Base-by-base conservation (phyloP, 345 rosid species). In the Aethionema arabicum region DNA sequence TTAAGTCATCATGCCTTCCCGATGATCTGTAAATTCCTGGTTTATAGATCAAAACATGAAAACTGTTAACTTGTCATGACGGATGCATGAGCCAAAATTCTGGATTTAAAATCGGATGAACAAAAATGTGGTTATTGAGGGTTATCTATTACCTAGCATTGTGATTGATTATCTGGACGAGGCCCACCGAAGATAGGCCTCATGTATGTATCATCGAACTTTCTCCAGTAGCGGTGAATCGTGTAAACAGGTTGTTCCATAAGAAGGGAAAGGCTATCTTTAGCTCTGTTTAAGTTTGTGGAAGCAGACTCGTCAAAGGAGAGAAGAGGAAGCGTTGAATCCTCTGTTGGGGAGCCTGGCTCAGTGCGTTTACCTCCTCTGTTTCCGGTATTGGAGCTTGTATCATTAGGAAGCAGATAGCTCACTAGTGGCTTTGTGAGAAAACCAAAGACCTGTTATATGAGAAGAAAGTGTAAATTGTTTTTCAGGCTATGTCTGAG, bases 121-220 rank as follows among this genome's bases (percentile, higher is more conserved):
- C 30, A 47, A 36, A 13, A 10, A 47, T 32, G 36, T 12, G 7
- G 51, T 30, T 60, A 5, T 15, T 11, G 12, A 57, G 9, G 15
- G 6, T n/a, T 39, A 16, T 39, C 9, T 13, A 7, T 41, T 41
- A 36, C 67, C 74, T 80, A 81, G 76, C 90, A 82, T 52, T 75
- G 77, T 9, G 76, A 62, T 35, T 7, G 77, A 64, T 30, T 27
- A 57, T 55, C 63, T 52, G 5, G 65, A 44, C 8, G 55, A 51
- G 96, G 83, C 54, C 93, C 96, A 12, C 96, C 96, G 3, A 92
- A 92, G 38, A 83, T 43, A 9, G 98, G 98, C 62, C 95, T 85
- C 98, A 92, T 88, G 74, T 86, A 86, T 10, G 70, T 65, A 59
- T 92, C 81, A 4, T 92, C 95, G 0, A 92, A 86, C 77, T 76